phyloP scores from a whole-genome alignment of 805 yeast genomes.

The Ogataea ramenticola region DNA sequence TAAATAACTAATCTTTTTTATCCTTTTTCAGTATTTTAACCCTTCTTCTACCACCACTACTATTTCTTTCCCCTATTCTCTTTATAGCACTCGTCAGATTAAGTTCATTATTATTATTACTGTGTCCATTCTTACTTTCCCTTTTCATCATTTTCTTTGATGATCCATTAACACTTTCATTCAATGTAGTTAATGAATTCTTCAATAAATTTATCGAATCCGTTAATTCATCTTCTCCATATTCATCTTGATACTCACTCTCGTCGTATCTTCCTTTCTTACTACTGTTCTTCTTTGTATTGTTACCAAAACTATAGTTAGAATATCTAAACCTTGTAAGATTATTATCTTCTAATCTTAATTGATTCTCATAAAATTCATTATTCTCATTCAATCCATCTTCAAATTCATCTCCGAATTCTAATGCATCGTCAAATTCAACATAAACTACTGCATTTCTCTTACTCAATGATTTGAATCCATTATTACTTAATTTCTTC shows the following conservation, averaged over 20 bases:
- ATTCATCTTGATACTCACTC: not conserved
- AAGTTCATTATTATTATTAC: no score
- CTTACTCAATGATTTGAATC: conserved; percentile 5
- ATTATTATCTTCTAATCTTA: conserved; percentile 10
- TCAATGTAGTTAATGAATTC: no score
- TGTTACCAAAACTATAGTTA: conserved; percentile 16
- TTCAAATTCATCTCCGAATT: conserved; percentile 14
- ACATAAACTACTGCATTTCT: conserved; percentile 22
- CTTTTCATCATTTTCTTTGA: not conserved
- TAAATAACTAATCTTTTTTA: no score
- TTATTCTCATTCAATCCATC: not conserved
- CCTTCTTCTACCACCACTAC: not conserved
- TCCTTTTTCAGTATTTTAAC: not conserved
- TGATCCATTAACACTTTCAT: no score
- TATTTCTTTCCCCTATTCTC: not conserved
- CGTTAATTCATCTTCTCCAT: conserved; percentile 2
- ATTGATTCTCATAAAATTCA: not conserved
- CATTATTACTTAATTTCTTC: conserved; percentile 3
- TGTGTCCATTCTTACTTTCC: not conserved
- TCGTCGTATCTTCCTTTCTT: not conserved
- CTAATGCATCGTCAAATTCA: conserved; percentile 26
- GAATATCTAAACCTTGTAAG: conserved; percentile 15
- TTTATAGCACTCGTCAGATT: no score
- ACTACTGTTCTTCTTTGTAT: no score
- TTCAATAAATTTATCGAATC: no score